Evolutionary conservation across 352 stramenopile species (phyloP).

Genomic region (Thalassiosira mediterranea): DNA sequence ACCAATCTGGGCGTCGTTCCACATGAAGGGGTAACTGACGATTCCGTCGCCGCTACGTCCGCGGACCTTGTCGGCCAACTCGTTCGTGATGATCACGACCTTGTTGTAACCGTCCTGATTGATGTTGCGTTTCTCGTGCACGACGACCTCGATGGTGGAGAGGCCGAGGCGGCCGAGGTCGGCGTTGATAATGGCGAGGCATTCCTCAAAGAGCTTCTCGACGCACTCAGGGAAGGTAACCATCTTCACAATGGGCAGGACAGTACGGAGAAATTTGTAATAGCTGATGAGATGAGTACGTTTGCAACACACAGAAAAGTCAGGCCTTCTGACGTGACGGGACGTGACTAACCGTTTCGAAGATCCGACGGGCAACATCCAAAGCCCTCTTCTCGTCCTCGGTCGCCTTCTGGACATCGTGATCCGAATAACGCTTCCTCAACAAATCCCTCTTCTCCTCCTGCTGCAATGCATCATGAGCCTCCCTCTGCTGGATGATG

Average conservation of each 20-base stretch:
- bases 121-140: conserved; percentile 35
- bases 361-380: conserved; percentile 17
- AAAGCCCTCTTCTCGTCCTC: conserved; percentile 24
- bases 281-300: not conserved
- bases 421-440: conserved; percentile 15
- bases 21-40: conserved; percentile 42
- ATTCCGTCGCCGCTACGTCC: conserved; percentile 27
- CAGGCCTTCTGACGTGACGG: not conserved
- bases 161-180: conserved; percentile 18
- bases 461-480: not conserved
- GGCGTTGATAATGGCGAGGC: conserved; percentile 24
- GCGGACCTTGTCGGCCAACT: conserved; percentile 3
- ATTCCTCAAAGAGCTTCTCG: conserved; percentile 26
- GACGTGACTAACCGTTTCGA: conserved; percentile 25
- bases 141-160: conserved; percentile 25
- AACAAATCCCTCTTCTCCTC: conserved; percentile 1
- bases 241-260: conserved; percentile 3
- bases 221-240: conserved; percentile 46
- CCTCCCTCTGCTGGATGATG: not conserved
- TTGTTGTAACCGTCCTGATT: conserved; percentile 50
- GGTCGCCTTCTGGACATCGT: conserved; percentile 15
- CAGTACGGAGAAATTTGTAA: conserved; percentile 1
- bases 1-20: conserved; percentile 26
- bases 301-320: not conserved
- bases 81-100: conserved; percentile 45